Evolutionary conservation across 768 basidiomycete genomes (phyloP).

Genomic region (Mycena indigotica): DNA sequence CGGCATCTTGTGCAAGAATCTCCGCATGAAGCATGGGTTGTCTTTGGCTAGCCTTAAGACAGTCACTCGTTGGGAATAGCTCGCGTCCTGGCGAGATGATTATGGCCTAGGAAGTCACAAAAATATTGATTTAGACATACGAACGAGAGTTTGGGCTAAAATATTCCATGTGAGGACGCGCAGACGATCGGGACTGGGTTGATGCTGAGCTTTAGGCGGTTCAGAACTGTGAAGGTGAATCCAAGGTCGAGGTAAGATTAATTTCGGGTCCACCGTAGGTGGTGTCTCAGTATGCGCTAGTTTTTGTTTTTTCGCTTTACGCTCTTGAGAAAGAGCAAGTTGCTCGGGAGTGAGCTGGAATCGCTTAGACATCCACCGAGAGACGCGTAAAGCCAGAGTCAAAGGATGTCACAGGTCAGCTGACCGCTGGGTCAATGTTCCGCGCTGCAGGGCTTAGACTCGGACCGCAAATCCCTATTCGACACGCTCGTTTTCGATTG

Average conservation of each 20-base stretch:
- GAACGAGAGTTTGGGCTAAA: slow-evolving; percentile 75
- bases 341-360: slow-evolving; percentile 53
- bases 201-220: too few relatives aligned
- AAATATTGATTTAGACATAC: slow-evolving; percentile 47
- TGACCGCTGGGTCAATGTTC: slow-evolving; percentile 16
- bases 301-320: slow-evolving; percentile 48
- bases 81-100: slow-evolving; percentile 63
- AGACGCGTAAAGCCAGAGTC: not conserved
- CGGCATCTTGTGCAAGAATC: slow-evolving; percentile 69
- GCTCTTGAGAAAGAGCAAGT: slow-evolving; percentile 53
- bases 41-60: slow-evolving; percentile 73
- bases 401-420: too few relatives aligned
- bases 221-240: slow-evolving; percentile 34
- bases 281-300: slow-evolving; percentile 22
- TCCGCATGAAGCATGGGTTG: slow-evolving; percentile 78
- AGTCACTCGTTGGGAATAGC: slow-evolving; percentile 83
- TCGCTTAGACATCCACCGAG: slow-evolving; percentile 6
- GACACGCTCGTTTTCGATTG: too few relatives aligned
- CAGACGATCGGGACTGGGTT: slow-evolving; percentile 33
- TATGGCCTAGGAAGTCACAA: not conserved
- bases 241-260: slow-evolving; percentile 44
- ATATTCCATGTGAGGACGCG: slow-evolving; percentile 87
- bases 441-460: not conserved
- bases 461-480: too few relatives aligned
- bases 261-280: slow-evolving; percentile 20